Base-by-base conservation (phyloP, 2,329 filamentous ascomycete genomes). In the Diaporthe capsici region DNA sequence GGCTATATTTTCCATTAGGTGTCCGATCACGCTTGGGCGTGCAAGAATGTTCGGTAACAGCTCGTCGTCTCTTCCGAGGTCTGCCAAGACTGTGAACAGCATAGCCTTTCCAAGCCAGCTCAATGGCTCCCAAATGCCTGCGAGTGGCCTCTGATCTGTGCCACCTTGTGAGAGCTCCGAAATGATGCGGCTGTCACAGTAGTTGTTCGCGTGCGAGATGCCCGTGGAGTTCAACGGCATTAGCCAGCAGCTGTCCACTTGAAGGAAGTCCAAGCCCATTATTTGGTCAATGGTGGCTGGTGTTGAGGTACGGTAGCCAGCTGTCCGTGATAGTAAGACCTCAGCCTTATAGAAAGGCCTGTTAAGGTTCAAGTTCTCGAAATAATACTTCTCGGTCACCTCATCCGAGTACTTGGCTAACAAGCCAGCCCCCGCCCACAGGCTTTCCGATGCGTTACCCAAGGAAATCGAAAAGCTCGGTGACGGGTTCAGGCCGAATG, bases 41-140 rank as follows among this genome's bases (percentile, higher is more conserved):
- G 63, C 25, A 7, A 68, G 34, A 0, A 68, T 53, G 12, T 68
- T 68, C 2, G 63, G 63, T 31, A 68, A 22, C 12, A 15, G 22
- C 9, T 68, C 31, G n/a, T 68, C 63, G 42, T 68, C 63, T 31
- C 63, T 34, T 13, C 63, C 63, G 1, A 68, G 28, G 22, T 68
- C 63, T n/a, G 63, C 63, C 44, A 68, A 20, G 1, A 68, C 47
- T 9, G 63, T 39, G 28, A 68, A 68, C 63, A 47, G 53, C 44
- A 53, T 39, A 0, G 20, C 44, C 3, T 51, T 68, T 4, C 63
- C 63, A 10, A 68, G 34, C 42, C 51, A 22, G 31, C 44, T 68
- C 28, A 68, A n/a, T 5, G 44, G 28, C 47, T 37, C 28, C 63
- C 63, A 68, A 17, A 53, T 51, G n/a, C 63, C 53, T 20, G 63